Percentiles rank a stretch among this genome's conserved stretches.
These are phyloP conservation scores for Ceratobasidium sp. DNA, from an alignment of 1,284 basidiomycete genomes.

Conservation along the genomic window DNA sequence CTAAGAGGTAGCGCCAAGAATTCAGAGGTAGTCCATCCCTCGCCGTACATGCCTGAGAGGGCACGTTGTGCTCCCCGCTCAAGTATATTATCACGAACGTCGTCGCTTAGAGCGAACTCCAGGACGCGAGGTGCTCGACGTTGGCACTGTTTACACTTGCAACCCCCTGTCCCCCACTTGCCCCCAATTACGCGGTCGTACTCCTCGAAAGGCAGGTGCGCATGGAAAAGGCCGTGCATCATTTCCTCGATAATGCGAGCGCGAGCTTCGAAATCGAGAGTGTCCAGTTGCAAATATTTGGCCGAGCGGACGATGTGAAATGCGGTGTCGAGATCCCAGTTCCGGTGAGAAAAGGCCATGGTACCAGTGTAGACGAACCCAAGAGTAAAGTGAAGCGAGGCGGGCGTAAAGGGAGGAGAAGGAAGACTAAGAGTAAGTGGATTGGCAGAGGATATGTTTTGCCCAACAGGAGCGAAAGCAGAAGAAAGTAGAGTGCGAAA, in stretches of 20 bases:
- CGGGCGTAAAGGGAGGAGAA: slow-evolving; percentile 94
- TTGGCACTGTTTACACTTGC: slow-evolving; percentile 84
- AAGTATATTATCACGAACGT: slow-evolving; percentile 80
- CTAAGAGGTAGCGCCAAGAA: slow-evolving; percentile 78
- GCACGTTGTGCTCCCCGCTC: slow-evolving; percentile 79
- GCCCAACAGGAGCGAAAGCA: slow-evolving; percentile 51
- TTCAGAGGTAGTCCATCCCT: slow-evolving; percentile 86
- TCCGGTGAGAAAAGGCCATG: slow-evolving; percentile 91
- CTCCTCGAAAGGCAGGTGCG: slow-evolving; percentile 80
- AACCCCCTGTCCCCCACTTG: slow-evolving; percentile 82
- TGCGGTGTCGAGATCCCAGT: slow-evolving; percentile 92
- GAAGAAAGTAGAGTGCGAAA: slow-evolving; percentile 77
- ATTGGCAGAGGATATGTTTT: slow-evolving; percentile 57
- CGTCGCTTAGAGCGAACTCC: slow-evolving; percentile 79
- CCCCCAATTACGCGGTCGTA: slow-evolving; percentile 78
- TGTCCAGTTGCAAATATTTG: slow-evolving; percentile 82
- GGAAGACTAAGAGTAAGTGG: slow-evolving; percentile 78
- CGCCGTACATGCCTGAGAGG: slow-evolving; percentile 84
- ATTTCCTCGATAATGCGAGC: slow-evolving; percentile 87
- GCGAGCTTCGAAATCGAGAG: slow-evolving; percentile 83
- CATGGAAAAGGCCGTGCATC: slow-evolving; percentile 88
- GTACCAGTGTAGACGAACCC: slow-evolving; percentile 96
- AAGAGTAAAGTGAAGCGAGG: slow-evolving; percentile 93
- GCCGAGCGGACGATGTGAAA: slow-evolving; percentile 91
- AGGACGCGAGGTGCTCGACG: slow-evolving; percentile 83